A percentile compares a stretch with the other conserved stretches of the same genome.
These are phyloP conservation scores for Aureobasidium zeae DNA, from an alignment of 2,329 filamentous ascomycete species.

Conservation along the genomic window DNA sequence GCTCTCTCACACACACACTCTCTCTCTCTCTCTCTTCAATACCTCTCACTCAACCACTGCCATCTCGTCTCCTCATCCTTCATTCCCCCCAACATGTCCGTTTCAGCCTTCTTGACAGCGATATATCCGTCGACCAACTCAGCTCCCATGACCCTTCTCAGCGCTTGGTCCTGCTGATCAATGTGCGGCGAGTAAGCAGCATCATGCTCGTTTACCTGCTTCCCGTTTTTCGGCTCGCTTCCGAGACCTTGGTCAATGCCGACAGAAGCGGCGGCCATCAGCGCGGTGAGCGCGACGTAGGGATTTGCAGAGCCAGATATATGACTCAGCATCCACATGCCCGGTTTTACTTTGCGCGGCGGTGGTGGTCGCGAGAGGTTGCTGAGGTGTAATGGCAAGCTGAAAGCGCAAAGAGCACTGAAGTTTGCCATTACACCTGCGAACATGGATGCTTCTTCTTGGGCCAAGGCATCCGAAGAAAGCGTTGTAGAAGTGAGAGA, in stretches of 20 bases:
- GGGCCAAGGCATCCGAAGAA: conserved; percentile 20
- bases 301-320: conserved; percentile 74
- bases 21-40: too few species aligned
- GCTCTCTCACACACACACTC: too few species aligned
- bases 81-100: conserved; percentile 44
- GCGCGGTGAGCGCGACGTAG: conserved; percentile 57
- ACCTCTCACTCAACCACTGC: conserved; percentile 57
- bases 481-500: conserved; percentile 45
- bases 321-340: conserved; percentile 70
- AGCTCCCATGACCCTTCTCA: conserved; percentile 41
- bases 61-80: conserved; percentile 37
- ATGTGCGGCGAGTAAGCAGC: too few species aligned
- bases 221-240: too few species aligned
- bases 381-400: conserved; percentile 54
- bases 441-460: conserved; percentile 54
- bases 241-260: too few species aligned
- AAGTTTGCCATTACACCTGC: conserved; percentile 61
- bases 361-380: conserved; percentile 67
- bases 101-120: conserved; percentile 51
- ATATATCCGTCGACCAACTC: conserved; percentile 49
- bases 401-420: conserved; percentile 58
- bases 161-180: conserved; percentile 37
- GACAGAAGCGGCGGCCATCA: conserved; percentile 51
- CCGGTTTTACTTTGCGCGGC: conserved; percentile 54
- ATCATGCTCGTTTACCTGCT: too few species aligned